phyloP scores from a whole-genome alignment of 2,329 filamentous ascomycete species.

The Epichloe amarillans region DNA sequence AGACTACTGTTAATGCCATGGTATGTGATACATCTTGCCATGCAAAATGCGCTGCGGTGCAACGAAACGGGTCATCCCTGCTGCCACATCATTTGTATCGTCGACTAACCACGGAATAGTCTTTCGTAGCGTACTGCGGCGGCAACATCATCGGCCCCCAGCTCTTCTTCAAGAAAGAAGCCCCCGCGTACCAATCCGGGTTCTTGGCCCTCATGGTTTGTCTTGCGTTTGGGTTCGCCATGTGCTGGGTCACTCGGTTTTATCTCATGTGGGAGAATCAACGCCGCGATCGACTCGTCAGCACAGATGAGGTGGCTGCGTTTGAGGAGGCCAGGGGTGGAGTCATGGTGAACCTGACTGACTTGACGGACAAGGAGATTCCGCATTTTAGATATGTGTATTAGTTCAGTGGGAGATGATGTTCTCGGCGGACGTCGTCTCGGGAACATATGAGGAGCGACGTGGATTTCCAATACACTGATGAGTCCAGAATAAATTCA shows the following conservation, averaged over 20 bases:
- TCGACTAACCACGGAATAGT: constrained; percentile 1
- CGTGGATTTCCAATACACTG: neutral
- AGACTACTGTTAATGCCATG: constrained; percentile 42
- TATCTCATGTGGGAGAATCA: constrained; percentile 38
- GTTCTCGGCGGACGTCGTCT: neutral
- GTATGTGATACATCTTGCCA: constrained; percentile 14
- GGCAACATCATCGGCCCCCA: constrained; percentile 51
- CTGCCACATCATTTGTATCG: neutral
- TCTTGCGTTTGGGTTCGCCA: constrained; percentile 35
- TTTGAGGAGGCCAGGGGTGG: constrained; percentile 3
- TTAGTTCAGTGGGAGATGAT: constrained; percentile 1
- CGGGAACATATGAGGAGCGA: neutral
- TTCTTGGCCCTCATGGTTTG: constrained; percentile 49
- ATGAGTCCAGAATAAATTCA: neutral
- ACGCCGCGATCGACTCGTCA: constrained; percentile 28
- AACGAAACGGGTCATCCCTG: too few relatives aligned
- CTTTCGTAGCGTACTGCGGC: constrained; percentile 45
- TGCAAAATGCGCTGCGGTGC: too few relatives aligned
- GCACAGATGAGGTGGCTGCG: neutral
- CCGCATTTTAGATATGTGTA: constrained; percentile 39
- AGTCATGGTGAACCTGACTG: constrained; percentile 16
- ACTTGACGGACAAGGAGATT: constrained; percentile 44
- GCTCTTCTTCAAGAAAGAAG: constrained; percentile 42
- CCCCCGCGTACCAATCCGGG: constrained; percentile 46
- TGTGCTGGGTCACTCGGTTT: constrained; percentile 30